Evolutionary conservation across 176 grass and related monocot species (phyloP).

Genomic region (Phragmites australis): DNA sequence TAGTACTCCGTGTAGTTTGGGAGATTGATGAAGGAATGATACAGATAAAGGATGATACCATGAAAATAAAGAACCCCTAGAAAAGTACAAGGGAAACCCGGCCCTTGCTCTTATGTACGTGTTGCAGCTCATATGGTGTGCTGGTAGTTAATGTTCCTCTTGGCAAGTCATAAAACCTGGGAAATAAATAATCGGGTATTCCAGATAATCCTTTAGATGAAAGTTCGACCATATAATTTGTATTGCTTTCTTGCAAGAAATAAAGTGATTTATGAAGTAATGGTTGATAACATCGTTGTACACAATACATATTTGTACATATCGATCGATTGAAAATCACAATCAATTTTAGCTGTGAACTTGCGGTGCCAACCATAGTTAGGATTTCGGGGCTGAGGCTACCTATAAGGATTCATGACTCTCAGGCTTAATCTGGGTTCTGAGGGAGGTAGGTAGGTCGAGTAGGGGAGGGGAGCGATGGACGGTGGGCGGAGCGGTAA

Average conservation of each 20-base stretch:
- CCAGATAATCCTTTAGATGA: neutral
- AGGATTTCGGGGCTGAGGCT: no score
- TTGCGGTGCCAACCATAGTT: no score
- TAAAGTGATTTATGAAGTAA: neutral
- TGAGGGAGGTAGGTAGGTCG: no score
- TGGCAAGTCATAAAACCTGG: neutral
- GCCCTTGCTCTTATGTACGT: neutral
- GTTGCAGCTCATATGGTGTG: neutral
- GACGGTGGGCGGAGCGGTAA: no score
- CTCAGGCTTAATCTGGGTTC: no score
- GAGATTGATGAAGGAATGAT: neutral
- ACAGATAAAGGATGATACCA: neutral
- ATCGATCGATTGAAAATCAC: no score
- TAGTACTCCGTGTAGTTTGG: no score
- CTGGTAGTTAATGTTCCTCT: neutral
- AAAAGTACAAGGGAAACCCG: neutral
- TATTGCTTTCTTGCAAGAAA: neutral
- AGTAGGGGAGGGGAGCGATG: no score
- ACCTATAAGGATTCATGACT: no score
- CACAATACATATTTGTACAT: neutral
- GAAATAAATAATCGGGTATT: neutral
- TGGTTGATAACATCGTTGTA: neutral
- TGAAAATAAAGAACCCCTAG: neutral
- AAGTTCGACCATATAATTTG: neutral
- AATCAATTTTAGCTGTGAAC: no score